Base-by-base conservation (phyloP, 2,329 filamentous ascomycete species). In the Xylaria sp. region DNA sequence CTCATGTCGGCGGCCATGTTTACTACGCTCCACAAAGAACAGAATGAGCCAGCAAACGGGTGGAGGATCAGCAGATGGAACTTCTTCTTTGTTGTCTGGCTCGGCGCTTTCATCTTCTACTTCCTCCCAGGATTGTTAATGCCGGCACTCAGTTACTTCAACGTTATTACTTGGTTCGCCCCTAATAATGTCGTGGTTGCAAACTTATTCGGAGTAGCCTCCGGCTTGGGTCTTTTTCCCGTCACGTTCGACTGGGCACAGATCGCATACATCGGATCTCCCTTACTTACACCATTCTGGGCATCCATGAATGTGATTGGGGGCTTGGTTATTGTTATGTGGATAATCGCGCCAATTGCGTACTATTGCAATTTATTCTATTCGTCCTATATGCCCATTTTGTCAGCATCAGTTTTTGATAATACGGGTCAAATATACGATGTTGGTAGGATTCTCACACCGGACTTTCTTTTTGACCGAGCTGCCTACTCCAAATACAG, bases 171-270 rank as follows among this genome's bases (percentile, higher is more conserved):
- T 15, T 97, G 93, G 93, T 92, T 94, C 78, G 92, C 92, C 2
- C 93, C 93, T 0, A 90, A 93, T 72, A 97, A 91, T 73, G 91
- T 96, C n/a, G 89, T 97, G 3, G 83, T 97, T 52, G 91, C 93
- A 34, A 97, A 97, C 78, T 82, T 97, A 71, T 97, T 97, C 76
- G 93, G 93, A 18, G 91, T 95, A 18, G 87, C 89, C n/a, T 95
- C 93, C 1, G 93, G 93, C 2, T 85, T 97, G 15, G 93, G 93
- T 0, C 81, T 97, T 39, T 93, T 97, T 69, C 93, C 93, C 0
- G 78, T 97, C 74, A 97, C 93, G 0, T 97, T 97, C 75, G 93
- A 97, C 81, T 97, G 93, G 93, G 92, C 92, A 0, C 93, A 97
- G 76, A 90, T 97, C 70, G 93, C 93, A 0, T 91, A 95, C 76